These are phyloP conservation scores for Colletotrichum eleusines DNA, from an alignment of 2,329 filamentous ascomycete genomes.

Conservation along the genomic window DNA sequence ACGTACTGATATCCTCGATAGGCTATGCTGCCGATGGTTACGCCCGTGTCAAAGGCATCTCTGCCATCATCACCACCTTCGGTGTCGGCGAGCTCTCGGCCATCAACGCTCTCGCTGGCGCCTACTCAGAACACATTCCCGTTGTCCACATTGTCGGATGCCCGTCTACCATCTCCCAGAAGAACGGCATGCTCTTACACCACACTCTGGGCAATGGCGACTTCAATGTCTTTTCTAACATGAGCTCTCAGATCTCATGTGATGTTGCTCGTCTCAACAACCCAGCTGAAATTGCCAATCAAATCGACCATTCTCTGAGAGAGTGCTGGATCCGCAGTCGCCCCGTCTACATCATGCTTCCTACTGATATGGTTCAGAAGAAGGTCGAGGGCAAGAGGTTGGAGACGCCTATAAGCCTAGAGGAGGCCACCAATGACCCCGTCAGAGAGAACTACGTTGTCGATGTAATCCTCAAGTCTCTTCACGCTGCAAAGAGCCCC, in stretches of 20 bases:
- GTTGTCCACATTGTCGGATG: slow-evolving; percentile 76
- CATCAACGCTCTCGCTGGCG: slow-evolving; percentile 79
- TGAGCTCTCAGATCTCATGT: slow-evolving; percentile 79
- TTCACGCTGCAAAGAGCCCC: slow-evolving; percentile 79
- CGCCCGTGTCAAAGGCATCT: slow-evolving; percentile 77
- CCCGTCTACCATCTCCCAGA: slow-evolving; percentile 62
- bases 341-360: slow-evolving; percentile 87
- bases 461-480: slow-evolving; percentile 78
- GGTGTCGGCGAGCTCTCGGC: slow-evolving; percentile 82
- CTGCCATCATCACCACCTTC: slow-evolving; percentile 80
- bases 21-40: slow-evolving; percentile 87
- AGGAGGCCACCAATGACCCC: slow-evolving; percentile 72
- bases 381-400: slow-evolving; percentile 82
- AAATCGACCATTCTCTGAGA: slow-evolving; percentile 82
- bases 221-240: slow-evolving; percentile 85
- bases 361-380: slow-evolving; percentile 82
- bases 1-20: slow-evolving; percentile 45
- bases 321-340: slow-evolving; percentile 80
- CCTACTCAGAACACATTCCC: slow-evolving; percentile 78
- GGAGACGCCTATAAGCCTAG: slow-evolving; percentile 76
- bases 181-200: slow-evolving; percentile 65
- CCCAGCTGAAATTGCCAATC: slow-evolving; percentile 74
- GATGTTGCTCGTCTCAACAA: slow-evolving; percentile 78
- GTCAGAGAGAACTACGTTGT: slow-evolving; percentile 87
- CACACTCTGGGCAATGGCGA: slow-evolving; percentile 83